Conservation (phyloP, 176 grass and related monocot species). For the Paspalum vaginatum region DNA sequence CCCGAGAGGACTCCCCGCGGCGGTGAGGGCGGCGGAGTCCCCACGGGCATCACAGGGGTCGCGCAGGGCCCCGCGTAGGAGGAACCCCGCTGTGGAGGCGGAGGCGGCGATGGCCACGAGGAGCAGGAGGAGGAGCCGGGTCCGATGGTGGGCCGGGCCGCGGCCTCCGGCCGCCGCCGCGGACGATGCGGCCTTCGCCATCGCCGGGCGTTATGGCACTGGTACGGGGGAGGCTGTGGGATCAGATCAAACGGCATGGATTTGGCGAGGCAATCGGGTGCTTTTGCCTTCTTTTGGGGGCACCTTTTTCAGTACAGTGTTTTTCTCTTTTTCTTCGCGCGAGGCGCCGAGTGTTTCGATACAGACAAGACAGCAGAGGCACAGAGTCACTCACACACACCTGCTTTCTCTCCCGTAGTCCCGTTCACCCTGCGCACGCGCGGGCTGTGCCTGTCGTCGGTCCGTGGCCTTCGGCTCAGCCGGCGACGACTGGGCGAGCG, state of each 20-base stretch:
- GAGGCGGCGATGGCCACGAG: constrained; percentile 48
- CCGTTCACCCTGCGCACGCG: too few species aligned
- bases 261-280: not conserved
- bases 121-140: constrained; percentile 53
- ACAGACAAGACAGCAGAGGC: too few species aligned
- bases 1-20: constrained; percentile 48
- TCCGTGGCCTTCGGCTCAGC: too few species aligned
- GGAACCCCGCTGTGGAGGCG: constrained; percentile 53
- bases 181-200: constrained; percentile 51
- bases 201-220: not conserved
- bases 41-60: constrained; percentile 41
- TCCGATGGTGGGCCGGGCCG: constrained; percentile 44
- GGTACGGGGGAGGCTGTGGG: not conserved
- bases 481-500: too few species aligned
- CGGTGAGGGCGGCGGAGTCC: not conserved
- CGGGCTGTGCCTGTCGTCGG: too few species aligned
- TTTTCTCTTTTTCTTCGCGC: too few species aligned
- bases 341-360: too few species aligned
- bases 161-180: constrained; percentile 37
- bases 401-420: too few species aligned
- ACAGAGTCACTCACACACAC: too few species aligned
- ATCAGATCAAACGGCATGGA: constrained; percentile 38
- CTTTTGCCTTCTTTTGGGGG: not conserved
- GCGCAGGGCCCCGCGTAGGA: constrained; percentile 55
- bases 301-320: too few species aligned